Evolutionary conservation across 2,329 filamentous ascomycete genomes (phyloP).

Genomic region (Exophiala sp.): DNA sequence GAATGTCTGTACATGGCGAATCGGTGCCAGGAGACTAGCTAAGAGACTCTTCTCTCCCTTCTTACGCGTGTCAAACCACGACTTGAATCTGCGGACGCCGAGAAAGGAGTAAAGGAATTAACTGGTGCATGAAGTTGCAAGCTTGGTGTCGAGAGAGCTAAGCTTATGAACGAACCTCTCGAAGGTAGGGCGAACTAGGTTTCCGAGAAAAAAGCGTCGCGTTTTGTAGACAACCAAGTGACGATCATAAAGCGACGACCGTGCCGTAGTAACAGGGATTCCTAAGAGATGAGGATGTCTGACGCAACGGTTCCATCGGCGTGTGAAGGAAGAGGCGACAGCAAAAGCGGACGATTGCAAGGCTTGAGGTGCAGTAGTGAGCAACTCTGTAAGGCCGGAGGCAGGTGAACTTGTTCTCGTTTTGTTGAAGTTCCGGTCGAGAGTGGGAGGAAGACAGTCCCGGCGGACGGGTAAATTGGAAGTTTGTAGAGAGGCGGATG

Average conservation of each 20-base stretch:
- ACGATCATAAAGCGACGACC: not conserved
- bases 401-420: not conserved
- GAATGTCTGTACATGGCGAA: constrained; percentile 21
- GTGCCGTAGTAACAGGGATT: not conserved
- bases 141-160: not conserved
- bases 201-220: no score
- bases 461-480: not conserved
- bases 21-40: not conserved
- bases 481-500: not conserved
- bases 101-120: not conserved
- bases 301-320: not conserved
- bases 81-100: not conserved
- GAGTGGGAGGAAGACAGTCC: not conserved
- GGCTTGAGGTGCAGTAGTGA: not conserved
- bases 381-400: not conserved
- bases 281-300: not conserved
- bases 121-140: constrained; percentile 4
- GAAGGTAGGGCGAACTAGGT: not conserved
- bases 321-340: not conserved
- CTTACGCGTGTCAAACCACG: not conserved
- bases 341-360: not conserved
- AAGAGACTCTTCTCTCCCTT: not conserved
- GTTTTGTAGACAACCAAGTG: not conserved
- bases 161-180: not conserved
- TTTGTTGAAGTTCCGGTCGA: not conserved